These are phyloP conservation scores for Pilasporangium apinafurcum DNA, from an alignment of 352 stramenopile genomes.

Conservation along the genomic window DNA sequence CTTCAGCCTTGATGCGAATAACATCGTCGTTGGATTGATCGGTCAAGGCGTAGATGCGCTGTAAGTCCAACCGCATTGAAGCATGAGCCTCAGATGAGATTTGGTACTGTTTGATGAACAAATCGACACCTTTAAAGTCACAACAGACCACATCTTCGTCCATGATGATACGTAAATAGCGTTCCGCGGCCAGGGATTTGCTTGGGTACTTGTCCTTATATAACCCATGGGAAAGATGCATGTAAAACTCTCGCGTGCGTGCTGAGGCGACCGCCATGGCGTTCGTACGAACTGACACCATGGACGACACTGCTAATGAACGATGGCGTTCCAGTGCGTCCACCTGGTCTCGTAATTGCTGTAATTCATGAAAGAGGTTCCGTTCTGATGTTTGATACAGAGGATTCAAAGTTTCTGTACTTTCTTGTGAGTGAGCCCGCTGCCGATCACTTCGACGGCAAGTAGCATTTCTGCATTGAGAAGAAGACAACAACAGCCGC, in stretches of 20 bases:
- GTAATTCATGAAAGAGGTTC: constrained; percentile 11
- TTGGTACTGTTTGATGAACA: constrained; percentile 45
- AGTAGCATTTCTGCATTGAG: constrained; percentile 1
- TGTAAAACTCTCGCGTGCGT: constrained; percentile 32
- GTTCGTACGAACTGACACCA: constrained; percentile 22
- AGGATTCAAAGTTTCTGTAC: no score
- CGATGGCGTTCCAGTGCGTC: constrained; percentile 25
- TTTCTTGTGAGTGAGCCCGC: no score
- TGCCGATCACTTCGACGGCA: no score
- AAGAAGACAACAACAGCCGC: constrained; percentile 9
- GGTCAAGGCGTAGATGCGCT: constrained; percentile 17
- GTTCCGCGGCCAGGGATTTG: constrained; percentile 12
- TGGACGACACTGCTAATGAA: constrained; percentile 21
- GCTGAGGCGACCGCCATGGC: constrained; percentile 23
- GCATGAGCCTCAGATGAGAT: constrained; percentile 20
- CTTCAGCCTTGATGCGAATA: constrained; percentile 37
- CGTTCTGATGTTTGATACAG: no score
- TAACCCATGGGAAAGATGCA: constrained; percentile 33
- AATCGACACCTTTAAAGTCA: constrained; percentile 47
- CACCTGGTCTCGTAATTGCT: constrained; percentile 23
- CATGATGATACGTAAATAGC: constrained; percentile 38
- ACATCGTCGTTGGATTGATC: constrained; percentile 7
- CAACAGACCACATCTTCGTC: constrained; percentile 30
- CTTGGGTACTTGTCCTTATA: constrained; percentile 10
- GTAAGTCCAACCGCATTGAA: constrained; percentile 19